These are phyloP conservation scores for Aureobasidium sp. DNA, from an alignment of 2,329 filamentous ascomycete species.

Conservation along the genomic window DNA sequence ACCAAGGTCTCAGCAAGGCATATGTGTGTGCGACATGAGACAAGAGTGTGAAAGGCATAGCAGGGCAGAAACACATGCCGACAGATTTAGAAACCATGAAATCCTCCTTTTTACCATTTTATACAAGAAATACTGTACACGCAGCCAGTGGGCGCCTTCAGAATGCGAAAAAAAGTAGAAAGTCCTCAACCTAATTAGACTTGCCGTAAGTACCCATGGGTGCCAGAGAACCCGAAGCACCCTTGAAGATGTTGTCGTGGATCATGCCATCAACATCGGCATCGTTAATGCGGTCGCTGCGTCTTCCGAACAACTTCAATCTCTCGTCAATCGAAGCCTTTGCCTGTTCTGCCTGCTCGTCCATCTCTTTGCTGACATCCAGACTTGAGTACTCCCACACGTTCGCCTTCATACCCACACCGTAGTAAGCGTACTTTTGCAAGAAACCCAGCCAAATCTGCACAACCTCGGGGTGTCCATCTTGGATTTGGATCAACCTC, in stretches of 20 bases:
- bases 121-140: conserved; percentile 13
- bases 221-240: conserved; percentile 23
- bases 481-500: conserved; percentile 83
- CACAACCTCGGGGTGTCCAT: conserved; percentile 82
- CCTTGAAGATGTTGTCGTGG: conserved; percentile 27
- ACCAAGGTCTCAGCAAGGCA: neutral
- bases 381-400: conserved; percentile 75
- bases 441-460: conserved; percentile 89
- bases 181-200: conserved; percentile 10
- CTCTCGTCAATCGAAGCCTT: conserved; percentile 24
- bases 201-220: conserved; percentile 21
- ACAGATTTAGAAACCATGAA: neutral
- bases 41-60: neutral
- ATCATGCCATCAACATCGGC: conserved; percentile 19
- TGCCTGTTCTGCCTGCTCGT: conserved; percentile 28
- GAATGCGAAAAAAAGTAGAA: neutral
- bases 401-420: conserved; percentile 99
- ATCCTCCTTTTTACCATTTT: neutral
- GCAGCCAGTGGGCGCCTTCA: neutral
- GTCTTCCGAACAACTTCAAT: conserved; percentile 25
- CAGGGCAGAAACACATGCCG: neutral
- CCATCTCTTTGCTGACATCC: conserved; percentile 28
- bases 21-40: neutral
- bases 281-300: conserved; percentile 20
- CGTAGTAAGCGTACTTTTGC: conserved; percentile 85